These are phyloP conservation scores for Kockiozyma suomiensis DNA, from an alignment of 805 yeast species.

Conservation along the genomic window DNA sequence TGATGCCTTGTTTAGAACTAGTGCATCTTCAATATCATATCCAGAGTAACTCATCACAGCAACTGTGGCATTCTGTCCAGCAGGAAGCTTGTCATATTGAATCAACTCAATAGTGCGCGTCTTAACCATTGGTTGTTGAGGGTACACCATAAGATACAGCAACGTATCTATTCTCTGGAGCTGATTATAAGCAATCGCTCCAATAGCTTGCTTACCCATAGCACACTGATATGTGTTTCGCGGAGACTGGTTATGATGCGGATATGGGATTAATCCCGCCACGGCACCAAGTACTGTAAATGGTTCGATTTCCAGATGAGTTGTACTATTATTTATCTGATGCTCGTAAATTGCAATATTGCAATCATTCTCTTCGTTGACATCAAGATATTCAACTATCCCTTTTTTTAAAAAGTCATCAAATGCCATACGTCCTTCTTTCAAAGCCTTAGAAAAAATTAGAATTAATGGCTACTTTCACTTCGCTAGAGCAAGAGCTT, in stretches of 20 bases:
- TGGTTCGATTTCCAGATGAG: slow-evolving; percentile 95
- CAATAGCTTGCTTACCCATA: slow-evolving; percentile 99
- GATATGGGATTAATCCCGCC: slow-evolving; percentile 98
- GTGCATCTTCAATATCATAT: slow-evolving; percentile 98
- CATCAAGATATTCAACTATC: slow-evolving; percentile 92
- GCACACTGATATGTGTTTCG: slow-evolving; percentile 99
- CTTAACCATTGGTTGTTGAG: slow-evolving; percentile 99
- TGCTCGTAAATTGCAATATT: slow-evolving; percentile 85
- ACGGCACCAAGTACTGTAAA: slow-evolving; percentile 94
- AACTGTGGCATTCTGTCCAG: slow-evolving; percentile 98
- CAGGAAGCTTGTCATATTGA: slow-evolving; percentile 94
- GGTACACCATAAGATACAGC: slow-evolving; percentile 94
- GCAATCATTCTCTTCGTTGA: slow-evolving; percentile 95
- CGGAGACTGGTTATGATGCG: slow-evolving; percentile 99
- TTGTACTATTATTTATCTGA: slow-evolving; percentile 57
- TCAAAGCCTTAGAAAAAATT: slow-evolving; percentile 46
- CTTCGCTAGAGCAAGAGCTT: no score
- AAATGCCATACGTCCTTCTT: slow-evolving; percentile 74
- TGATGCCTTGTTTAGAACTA: slow-evolving; percentile 89
- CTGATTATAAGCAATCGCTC: slow-evolving; percentile 97
- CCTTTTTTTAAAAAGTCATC: slow-evolving; percentile 88
- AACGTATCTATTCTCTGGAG: slow-evolving; percentile 93
- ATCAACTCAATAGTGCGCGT: slow-evolving; percentile 95
- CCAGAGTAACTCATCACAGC: slow-evolving; percentile 99
- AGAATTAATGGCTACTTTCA: no score